Percentiles rank a stretch among this genome's conserved stretches.
These are phyloP conservation scores for Pythium plurisporium DNA, from an alignment of 352 stramenopile genomes.

Conservation along the genomic window DNA sequence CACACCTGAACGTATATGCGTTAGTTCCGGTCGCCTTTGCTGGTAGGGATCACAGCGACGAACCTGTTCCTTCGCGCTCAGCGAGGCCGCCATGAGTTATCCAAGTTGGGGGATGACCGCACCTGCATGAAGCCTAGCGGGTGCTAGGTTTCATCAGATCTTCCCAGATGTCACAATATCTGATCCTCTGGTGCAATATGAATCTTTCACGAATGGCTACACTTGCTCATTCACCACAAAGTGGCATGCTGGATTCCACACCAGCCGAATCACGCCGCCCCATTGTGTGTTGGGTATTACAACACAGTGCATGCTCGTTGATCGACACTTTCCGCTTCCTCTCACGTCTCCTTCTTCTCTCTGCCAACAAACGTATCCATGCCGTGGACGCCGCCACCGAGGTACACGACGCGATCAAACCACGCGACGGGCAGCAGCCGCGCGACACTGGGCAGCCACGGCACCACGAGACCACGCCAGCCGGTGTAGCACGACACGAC, in stretches of 20 bases:
- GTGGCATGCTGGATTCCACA: no score
- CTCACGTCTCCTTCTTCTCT: slow-evolving; percentile 5
- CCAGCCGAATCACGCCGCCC: no score
- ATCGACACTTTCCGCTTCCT: not conserved
- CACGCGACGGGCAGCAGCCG: slow-evolving; percentile 49
- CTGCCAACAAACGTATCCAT: slow-evolving; percentile 74
- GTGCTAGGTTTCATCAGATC: slow-evolving; percentile 8
- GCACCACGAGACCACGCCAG: slow-evolving; percentile 46
- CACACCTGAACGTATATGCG: no score
- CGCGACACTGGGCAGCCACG: slow-evolving; percentile 45
- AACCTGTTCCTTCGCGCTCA: slow-evolving; percentile 61
- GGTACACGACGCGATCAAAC: slow-evolving; percentile 45
- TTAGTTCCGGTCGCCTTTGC: no score
- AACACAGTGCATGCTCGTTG: not conserved
- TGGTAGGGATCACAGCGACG: no score
- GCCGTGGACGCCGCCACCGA: slow-evolving; percentile 58
- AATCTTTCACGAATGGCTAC: no score
- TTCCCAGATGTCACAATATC: not conserved
- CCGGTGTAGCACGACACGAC: slow-evolving; percentile 62
- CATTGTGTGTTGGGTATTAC: no score
- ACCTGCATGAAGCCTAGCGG: no score
- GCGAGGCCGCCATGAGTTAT: slow-evolving; percentile 22
- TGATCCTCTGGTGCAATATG: no score
- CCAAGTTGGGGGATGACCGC: not conserved
- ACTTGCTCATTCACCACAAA: not conserved